Percentiles rank a stretch among this genome's conserved stretches.
Conservation (phyloP, 2,329 filamentous ascomycete genomes). For the Beauveria scarabaeidicola region DNA sequence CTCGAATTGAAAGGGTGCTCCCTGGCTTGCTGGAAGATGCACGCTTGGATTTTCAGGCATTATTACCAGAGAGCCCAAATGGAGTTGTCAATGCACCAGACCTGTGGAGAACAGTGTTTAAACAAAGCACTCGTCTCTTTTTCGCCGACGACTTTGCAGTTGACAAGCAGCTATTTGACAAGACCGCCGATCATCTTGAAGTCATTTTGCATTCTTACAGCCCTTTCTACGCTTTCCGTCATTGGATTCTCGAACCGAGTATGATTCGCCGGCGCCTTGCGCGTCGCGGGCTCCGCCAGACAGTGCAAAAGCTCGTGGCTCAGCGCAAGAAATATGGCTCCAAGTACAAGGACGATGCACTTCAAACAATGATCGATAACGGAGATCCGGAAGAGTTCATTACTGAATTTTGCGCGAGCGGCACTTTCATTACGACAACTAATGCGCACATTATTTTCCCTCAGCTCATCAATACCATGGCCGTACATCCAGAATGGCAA, state of each 20-base stretch:
- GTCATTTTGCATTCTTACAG: neutral
- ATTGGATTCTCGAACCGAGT: neutral
- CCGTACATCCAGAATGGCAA: neutral
- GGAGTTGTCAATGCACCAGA: neutral
- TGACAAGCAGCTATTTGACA: neutral
- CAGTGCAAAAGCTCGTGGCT: neutral
- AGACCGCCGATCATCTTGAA: neutral
- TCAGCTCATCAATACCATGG: neutral
- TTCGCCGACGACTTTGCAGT: neutral
- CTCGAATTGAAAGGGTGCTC: neutral
- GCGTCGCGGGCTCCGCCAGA: neutral
- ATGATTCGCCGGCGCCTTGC: neutral
- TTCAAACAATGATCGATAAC: neutral
- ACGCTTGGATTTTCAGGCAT: neutral
- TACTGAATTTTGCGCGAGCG: neutral
- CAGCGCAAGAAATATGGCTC: neutral
- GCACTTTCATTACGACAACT: neutral
- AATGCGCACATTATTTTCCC: neutral
- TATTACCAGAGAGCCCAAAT: neutral
- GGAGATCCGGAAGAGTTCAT: neutral
- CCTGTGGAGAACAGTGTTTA: neutral
- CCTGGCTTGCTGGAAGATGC: neutral
- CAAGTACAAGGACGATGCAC: neutral
- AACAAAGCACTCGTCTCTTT: neutral
- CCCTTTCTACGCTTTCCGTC: neutral